Conservation (phyloP, 1,284 basidiomycete genomes). For the Ceratobasidium sp. region DNA sequence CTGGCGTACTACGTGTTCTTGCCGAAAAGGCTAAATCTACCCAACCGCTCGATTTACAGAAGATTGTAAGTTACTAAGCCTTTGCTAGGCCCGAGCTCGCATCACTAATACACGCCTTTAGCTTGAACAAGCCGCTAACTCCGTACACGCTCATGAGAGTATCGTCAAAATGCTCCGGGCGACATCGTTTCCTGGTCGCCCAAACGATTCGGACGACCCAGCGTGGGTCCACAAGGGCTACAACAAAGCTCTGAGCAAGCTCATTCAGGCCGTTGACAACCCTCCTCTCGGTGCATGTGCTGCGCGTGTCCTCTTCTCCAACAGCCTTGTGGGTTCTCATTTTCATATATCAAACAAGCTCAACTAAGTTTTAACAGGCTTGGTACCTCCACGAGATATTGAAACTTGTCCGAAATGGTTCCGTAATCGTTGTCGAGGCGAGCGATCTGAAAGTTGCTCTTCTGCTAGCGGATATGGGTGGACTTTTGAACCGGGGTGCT, state of each 20-base stretch:
- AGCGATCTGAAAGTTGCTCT: not conserved
- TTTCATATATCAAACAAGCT: not conserved
- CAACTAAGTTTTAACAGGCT: not conserved
- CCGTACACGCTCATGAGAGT: not conserved
- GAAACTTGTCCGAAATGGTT: not conserved
- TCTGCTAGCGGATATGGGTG: constrained; percentile 1
- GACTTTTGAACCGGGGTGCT: not conserved
- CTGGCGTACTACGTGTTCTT: not conserved
- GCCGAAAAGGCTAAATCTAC: not conserved
- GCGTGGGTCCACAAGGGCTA: not conserved
- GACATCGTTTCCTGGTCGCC: constrained; percentile 6
- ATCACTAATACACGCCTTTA: not conserved
- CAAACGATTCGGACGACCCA: not conserved
- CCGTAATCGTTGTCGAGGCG: not conserved
- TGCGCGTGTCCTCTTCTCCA: not conserved
- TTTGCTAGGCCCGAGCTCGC: not conserved
- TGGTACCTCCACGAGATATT: constrained; percentile 9
- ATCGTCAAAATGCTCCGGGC: not conserved
- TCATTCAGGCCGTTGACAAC: not conserved
- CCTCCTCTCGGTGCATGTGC: not conserved
- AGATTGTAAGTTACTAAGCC: not conserved
- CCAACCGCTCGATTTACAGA: not conserved
- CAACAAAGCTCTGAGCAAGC: not conserved
- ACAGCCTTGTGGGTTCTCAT: not conserved
- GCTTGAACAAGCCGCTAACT: not conserved